Evolutionary conservation across 176 grass and related monocot species (phyloP).

Genomic region (Oryza meridionalis): DNA sequence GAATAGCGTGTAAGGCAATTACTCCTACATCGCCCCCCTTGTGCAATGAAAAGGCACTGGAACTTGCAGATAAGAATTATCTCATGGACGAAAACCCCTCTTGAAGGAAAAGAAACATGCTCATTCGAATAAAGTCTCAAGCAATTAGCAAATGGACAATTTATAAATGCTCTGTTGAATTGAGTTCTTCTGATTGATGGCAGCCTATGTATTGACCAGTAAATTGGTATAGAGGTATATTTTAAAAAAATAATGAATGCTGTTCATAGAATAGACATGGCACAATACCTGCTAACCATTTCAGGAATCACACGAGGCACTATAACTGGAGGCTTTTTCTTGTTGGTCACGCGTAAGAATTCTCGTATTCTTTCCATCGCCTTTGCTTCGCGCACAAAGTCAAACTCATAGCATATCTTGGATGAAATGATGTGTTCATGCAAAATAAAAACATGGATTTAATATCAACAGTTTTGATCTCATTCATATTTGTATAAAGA

Average conservation of each 20-base stretch:
- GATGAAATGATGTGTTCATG: slow-evolving; percentile 12
- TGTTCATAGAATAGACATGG: slow-evolving; percentile 19
- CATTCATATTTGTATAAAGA: neutral
- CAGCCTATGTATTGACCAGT: slow-evolving; percentile 7
- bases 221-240: slow-evolving; percentile 6
- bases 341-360: slow-evolving; percentile 61
- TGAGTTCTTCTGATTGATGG: neutral
- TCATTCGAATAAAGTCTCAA: neutral
- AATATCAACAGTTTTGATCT: slow-evolving; percentile 4
- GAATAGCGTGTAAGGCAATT: slow-evolving; percentile 8
- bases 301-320: slow-evolving; percentile 86
- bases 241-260: slow-evolving; percentile 30
- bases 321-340: slow-evolving; percentile 77
- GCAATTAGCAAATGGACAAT: slow-evolving; percentile 21
- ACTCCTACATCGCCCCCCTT: neutral
- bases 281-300: slow-evolving; percentile 81
- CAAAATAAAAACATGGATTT: slow-evolving; percentile 2
- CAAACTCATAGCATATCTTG: slow-evolving; percentile 96
- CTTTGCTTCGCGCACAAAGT: slow-evolving; percentile 89
- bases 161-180: slow-evolving; percentile 36
- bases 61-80: neutral
- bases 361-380: slow-evolving; percentile 88
- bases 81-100: neutral
- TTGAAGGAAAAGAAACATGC: neutral
- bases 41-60: neutral